Base-by-base conservation (phyloP, 2,329 filamentous ascomycete genomes). In the Tympanopsis confertula region DNA sequence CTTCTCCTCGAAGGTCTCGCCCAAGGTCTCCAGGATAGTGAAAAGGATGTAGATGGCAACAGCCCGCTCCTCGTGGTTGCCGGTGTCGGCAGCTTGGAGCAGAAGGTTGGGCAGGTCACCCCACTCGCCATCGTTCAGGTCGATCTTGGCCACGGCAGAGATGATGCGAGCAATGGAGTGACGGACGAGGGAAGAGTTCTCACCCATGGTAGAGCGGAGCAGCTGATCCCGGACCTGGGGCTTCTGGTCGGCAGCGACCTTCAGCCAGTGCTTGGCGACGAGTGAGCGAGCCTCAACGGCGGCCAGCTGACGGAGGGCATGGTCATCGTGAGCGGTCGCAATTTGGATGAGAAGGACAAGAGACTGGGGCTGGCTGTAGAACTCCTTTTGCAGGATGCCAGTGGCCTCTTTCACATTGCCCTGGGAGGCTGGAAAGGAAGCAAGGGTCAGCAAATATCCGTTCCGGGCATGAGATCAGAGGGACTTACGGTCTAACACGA, bases 21-120 rank as follows among this genome's bases (percentile, higher is more conserved):
- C 86, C 47, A 93, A 81, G 39, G 82, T 82, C 65, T 98, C 91
- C 10, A 96, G 70, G 35, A 95, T 78, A 44, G 86, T 89, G 65
- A 81, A 95, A 47, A 96, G 79, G 49, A 96, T 87, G 65, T 91
- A 96, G 45, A 89, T 82, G 46, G 84, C 87, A 29, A 95, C 85
- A 56, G 94, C 87, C 47, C 91, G 82, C 58, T 94, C 85, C 43
- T 78, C 70, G 37, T 85, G 79, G 43, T 80, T 79, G 42, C 72
- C 65, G 55, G 78, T 88, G 48, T 74, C 83, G 48, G 84, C 81
- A 44, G 91, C 84, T 54, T 83, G 82, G 43, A 86, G 73, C 38
- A 96, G 74, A 48, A 83, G 74, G 46, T 78, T 76, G 37, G 93
- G 78, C 42, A 96, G 75, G 41, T 93, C 83, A 19, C 65, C 65